Conservation (phyloP, 495 filamentous ascomycete genomes). For the Neurospora intermedia region DNA sequence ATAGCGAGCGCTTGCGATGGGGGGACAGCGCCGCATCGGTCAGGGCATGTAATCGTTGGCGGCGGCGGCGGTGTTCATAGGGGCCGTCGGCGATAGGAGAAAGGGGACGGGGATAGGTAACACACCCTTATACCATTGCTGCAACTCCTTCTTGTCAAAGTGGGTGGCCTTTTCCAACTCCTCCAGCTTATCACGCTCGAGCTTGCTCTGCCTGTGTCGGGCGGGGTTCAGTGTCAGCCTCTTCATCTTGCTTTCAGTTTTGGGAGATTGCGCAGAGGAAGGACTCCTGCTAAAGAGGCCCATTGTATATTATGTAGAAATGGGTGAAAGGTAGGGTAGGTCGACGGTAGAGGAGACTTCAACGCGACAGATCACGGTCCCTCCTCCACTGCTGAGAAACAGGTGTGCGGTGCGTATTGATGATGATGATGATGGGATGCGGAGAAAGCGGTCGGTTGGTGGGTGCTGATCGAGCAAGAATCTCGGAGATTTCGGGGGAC, state of each 20-base stretch:
- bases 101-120: background rate
- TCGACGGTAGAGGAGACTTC: background rate
- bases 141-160: slow-evolving; percentile 99
- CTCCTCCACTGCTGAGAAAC: background rate
- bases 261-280: background rate
- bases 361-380: background rate
- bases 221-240: slow-evolving; percentile 3
- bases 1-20: background rate
- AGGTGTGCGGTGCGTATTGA: background rate
- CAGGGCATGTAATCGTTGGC: background rate
- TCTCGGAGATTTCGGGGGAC: background rate
- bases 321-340: background rate
- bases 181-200: slow-evolving; percentile 85
- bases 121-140: slow-evolving; percentile 99
- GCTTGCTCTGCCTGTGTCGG: slow-evolving; percentile 68
- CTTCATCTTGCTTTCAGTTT: background rate
- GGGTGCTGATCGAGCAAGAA: background rate
- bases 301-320: background rate
- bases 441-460: background rate
- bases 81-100: background rate
- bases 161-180: slow-evolving; percentile 94
- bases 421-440: background rate
- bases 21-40: too few relatives aligned
- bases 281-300: background rate
- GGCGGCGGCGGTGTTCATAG: background rate